Evolutionary conservation across 140 eudicot genomes (phyloP), one percentile per base, ranked within the genome.

Genomic region (Ambrosia hybrid): DNA sequence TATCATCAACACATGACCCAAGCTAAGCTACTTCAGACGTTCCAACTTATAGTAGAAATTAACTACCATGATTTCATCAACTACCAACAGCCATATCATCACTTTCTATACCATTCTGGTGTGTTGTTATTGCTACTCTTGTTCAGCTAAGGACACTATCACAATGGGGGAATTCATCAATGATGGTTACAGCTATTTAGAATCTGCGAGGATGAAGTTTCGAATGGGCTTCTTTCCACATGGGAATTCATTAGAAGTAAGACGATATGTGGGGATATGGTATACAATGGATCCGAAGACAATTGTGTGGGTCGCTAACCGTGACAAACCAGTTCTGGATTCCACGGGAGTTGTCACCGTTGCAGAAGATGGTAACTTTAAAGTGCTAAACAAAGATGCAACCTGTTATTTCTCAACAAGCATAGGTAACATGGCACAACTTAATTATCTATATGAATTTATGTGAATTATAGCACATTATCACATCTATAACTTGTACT

Each of bases 271-370:
- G 5, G 89, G 89, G 5, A 78, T 84, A 13, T 84, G 89, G 89
- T 84, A 81, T 66, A 0, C 51, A 14, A 12, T 14, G 16, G 78
- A 45, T 65, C 79, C 81, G 0, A 60, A 9, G 9, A 77, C 81
- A 0, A 74, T 81, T 12, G 89, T 84, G 11, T 84, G 89, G 85
- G 89, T 84, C 57, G 89, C 79, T 41, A 84, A 81, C 38, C 79
- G 85, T 21, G 65, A 74, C 39, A 2, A 41, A 0, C 84, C 88
- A 0, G 14, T 80, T 57, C 21, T 11, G 5, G 80, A 39, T 68
- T 82, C 79, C 17, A 12, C 52, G 3, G 87, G 82, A 39, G 15
- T 21, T 45, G 5, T 80, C 39, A 52, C 57, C 1, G 61, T 85
- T 51, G 16, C 78, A 9, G 21, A 52, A 14, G 83, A 78, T 64